phyloP scores from a whole-genome alignment of 257 asterid genomes.

The Gentiana dahurica region DNA sequence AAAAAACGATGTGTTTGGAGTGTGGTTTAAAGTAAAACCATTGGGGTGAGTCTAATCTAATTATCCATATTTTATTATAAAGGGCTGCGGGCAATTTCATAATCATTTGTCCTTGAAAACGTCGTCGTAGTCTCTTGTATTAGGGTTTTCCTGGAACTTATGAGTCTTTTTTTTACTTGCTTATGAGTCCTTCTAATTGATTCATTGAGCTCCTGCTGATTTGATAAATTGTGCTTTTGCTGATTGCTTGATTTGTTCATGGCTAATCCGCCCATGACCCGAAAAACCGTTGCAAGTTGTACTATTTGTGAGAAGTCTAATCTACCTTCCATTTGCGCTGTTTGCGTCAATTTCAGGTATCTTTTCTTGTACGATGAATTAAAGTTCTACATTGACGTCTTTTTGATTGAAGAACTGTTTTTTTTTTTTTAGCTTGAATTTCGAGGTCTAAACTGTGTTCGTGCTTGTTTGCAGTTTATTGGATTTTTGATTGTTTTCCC shows the following conservation, averaged over 20 bases:
- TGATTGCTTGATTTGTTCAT: neutral
- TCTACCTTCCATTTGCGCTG: constrained; percentile 75
- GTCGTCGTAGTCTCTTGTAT: too few relatives aligned
- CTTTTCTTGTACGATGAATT: neutral
- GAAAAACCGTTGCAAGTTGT: constrained; percentile 47
- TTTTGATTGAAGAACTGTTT: too few relatives aligned
- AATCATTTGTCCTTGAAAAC: too few relatives aligned
- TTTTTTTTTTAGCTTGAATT: neutral
- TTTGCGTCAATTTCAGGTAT: constrained; percentile 84
- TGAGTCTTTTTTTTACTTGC: too few relatives aligned
- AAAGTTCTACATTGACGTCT: neutral
- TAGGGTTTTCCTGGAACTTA: too few relatives aligned
- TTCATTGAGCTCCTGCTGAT: too few relatives aligned
- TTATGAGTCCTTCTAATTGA: too few relatives aligned
- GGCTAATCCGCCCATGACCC: constrained; percentile 22
- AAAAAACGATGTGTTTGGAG: too few relatives aligned
- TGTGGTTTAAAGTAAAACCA: too few relatives aligned
- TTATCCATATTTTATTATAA: too few relatives aligned
- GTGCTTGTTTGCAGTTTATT: neutral
- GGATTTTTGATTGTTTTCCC: neutral
- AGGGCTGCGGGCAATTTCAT: too few relatives aligned
- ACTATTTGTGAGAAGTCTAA: constrained; percentile 74
- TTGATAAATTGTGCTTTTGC: neutral
- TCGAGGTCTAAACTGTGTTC: neutral
- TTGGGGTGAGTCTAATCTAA: too few relatives aligned